These are phyloP conservation scores for Tephrocybe sp. DNA, from an alignment of 768 basidiomycete species.

Conservation along the genomic window DNA sequence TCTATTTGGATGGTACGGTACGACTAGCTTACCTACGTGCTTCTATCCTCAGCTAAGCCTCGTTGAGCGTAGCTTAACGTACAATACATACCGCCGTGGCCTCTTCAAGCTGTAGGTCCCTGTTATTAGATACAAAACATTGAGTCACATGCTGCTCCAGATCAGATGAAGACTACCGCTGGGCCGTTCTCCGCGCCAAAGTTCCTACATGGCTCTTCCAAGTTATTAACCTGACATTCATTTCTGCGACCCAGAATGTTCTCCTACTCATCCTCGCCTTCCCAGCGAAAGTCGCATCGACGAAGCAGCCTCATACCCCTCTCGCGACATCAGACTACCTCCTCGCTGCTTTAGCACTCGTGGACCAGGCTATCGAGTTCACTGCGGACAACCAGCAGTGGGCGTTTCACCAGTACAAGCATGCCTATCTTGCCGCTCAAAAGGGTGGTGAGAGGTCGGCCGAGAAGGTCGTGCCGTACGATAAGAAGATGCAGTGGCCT, in stretches of 20 bases:
- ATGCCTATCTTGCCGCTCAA: constrained; percentile 36
- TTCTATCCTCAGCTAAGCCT: constrained; percentile 13
- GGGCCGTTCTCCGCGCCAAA: constrained; percentile 71
- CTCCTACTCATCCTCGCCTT: constrained; percentile 73
- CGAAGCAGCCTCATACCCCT: constrained; percentile 49
- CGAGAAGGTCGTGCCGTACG: constrained; percentile 33
- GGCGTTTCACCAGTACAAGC: constrained; percentile 81
- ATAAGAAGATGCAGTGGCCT: constrained; percentile 55
- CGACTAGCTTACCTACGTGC: constrained; percentile 1
- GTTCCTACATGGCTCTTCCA: constrained; percentile 45
- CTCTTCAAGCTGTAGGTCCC: constrained; percentile 65
- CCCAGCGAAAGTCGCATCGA: constrained; percentile 57
- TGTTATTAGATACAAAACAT: not conserved
- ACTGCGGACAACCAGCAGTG: constrained; percentile 92
- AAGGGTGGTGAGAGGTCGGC: constrained; percentile 21
- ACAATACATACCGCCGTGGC: constrained; percentile 84
- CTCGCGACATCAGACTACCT: constrained; percentile 61
- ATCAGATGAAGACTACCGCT: constrained; percentile 90
- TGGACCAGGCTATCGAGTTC: constrained; percentile 69
- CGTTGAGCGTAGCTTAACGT: constrained; percentile 52
- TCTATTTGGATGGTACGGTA: constrained; percentile 67
- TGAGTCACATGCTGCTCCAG: constrained; percentile 31
- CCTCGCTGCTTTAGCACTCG: constrained; percentile 58
- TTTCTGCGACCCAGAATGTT: constrained; percentile 77
- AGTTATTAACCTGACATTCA: constrained; percentile 57